phyloP scores from a whole-genome alignment of 2,329 filamentous ascomycete genomes.

The Apiospora saccharicola region DNA sequence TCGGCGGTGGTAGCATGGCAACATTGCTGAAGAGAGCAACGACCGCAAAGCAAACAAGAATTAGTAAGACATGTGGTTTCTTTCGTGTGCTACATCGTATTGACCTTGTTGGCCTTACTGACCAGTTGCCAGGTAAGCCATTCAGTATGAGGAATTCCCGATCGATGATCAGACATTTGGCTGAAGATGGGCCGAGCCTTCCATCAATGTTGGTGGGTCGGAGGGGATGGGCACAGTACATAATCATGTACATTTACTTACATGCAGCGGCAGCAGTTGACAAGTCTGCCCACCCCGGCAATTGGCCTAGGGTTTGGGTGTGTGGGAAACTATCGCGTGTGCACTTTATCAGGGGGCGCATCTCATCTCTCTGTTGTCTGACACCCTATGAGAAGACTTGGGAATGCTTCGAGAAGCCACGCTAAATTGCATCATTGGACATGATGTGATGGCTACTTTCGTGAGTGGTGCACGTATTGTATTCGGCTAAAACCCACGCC shows the following conservation, averaged over 20 bases:
- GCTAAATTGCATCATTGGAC: constrained; percentile 19
- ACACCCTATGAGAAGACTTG: neutral
- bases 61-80: constrained; percentile 17
- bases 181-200: constrained; percentile 18
- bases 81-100: constrained; percentile 11
- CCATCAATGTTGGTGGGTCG: neutral
- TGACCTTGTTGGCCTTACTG: neutral
- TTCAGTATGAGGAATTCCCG: neutral
- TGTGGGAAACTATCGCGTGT: constrained; percentile 17
- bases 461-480: neutral
- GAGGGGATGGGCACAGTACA: constrained; percentile 11
- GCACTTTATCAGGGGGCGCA: constrained; percentile 18
- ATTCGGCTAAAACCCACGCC: constrained; percentile 9
- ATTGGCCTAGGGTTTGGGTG: neutral
- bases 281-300: constrained; percentile 13
- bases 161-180: constrained; percentile 19
- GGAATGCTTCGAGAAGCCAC: constrained; percentile 20
- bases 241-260: neutral
- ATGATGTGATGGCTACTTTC: constrained; percentile 11
- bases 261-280: neutral
- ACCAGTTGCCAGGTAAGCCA: neutral
- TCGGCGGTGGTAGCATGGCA: neutral
- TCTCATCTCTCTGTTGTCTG: constrained; percentile 6
- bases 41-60: constrained; percentile 9
- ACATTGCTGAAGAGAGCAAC: neutral